Evolutionary conservation across 2,329 filamentous ascomycete species (phyloP), one percentile per base, ranked within the genome.

Genomic region (Didymella glomerata): DNA sequence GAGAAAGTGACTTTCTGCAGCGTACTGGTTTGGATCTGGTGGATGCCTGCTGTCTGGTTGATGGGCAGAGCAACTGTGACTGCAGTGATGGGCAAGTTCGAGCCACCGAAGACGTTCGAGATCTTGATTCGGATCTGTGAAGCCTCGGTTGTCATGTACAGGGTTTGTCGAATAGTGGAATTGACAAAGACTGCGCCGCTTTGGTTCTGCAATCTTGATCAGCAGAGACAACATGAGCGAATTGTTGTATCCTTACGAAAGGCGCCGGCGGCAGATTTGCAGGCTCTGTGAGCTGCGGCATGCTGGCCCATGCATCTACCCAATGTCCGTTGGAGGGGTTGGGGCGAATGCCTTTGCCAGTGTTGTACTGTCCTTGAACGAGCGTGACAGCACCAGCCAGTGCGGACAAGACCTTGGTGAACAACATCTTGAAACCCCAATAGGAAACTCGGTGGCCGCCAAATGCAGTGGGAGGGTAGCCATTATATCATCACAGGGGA

Each of bases 271-370:
- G 87, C 20, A 90, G 79, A 63, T 90, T 90, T 46, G 76, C 79
- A 10, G 81, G 82, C 67, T 90, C 88, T 1, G 86, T 86, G 42
- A 88, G 76, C 69, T 90, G 87, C 0, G 87, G 86, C 87, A 89
- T 89, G 2, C 85, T 80, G 0, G 85, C 84, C 88, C 87, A 90
- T 2, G 84, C 86, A 62, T 84, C 83, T 14, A 88, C 80, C 86
- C 87, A 89, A 61, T 85, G 82, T 46, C 80, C 73, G 61, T 72
- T 68, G 10, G 65, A 57, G 24, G 72, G 71, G 24, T 56, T 60
- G 4, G 57, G 57, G 6, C 24, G 51, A 20, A 55, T 46, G 18
- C 38, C 18, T 16, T 28, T 55, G 36, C 30, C 20, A 22, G 41
- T 42, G 30, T 9, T 30, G 28, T 41, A 20, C 9, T 48, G 25